Evolutionary conservation across 106 monocot species (phyloP), one percentile per base, ranked within the genome.

Genomic region (Apostasia shenzhenica): DNA sequence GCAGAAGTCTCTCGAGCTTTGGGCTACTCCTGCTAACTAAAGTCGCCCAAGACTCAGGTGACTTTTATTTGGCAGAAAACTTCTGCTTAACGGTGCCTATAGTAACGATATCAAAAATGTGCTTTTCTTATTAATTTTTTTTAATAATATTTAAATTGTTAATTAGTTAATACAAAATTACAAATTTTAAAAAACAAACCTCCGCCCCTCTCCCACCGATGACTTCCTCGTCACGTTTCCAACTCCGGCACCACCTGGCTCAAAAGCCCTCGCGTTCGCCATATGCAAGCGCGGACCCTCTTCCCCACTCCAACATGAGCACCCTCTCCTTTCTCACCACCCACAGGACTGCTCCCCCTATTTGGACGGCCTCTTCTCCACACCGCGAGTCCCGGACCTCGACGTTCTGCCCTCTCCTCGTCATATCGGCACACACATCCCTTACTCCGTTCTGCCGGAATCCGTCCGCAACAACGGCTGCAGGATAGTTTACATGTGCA

Each of bases 401-500:
- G 73, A 73, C 10, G 64, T 37, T 5, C 54, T 73, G 1, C 46
- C 73, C 7, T 11, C 65, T 10, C 79, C 74, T 0, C n/a, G 80
- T 13, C 14, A 66, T 8, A 10, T 74, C 3, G 2, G n/a, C 70
- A 45, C 64, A 10, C 73, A 73, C 55, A 44, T 54, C 1, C 54
- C 55, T 5, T 64, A 56, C 55, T 42, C 52, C 1, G 9, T 67
- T 14, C 67, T 78, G 13, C 78, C 75, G 1, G 48, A 64, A 8
- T 82, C 81, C 7, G 59, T 72, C 46, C 12, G 11, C 13, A 47
- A 47, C 3, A 1, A 49, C 39, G 2, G 66, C 77, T 77, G 82
- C 67, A 48, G 61, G 41, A 45, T 82, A 1, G 59, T 82, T 2
- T 86, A 86, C 70, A 46, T 82, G 5, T 80, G 76, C 38, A 54